Evolutionary conservation across 2,329 filamentous ascomycete genomes (phyloP), one percentile per base, ranked within the genome.

Genomic region (Colletotrichum godetiae): DNA sequence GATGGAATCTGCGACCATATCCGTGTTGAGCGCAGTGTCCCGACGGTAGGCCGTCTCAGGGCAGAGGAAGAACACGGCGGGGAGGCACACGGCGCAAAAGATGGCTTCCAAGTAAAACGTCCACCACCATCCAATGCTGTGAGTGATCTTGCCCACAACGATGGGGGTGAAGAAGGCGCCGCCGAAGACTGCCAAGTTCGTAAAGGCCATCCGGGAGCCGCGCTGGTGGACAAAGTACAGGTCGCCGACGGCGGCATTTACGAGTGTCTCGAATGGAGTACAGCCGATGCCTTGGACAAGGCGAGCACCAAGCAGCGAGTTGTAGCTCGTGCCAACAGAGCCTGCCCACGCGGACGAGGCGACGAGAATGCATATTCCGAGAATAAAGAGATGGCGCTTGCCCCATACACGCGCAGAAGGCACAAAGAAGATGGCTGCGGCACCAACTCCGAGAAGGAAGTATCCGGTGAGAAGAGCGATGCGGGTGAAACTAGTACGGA

Each of bases 381-480:
- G 78, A 31, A 98, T 83, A 81, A 97, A 98, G 19, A 95, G 85
- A 84, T 98, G 96, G 53, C 95, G 89, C 83, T 98, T 98, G 52
- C 96, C 96, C 94, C 94, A 98, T 75, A 98, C 92, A 70, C 95
- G 91, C 24, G 94, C 95, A 0, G 93, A 94, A 0, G 96, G 94
- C 3, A 98, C 95, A 82, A 95, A 95, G 76, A 98, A 87, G 81
- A 97, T 91, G 63, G 94, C 95, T 1, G 93, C 93, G 15, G 95
- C 86, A 12, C 94, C 95, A 3, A 95, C 93, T 24, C 95, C 96
- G 33, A 95, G 89, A 24, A 98, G 88, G 81, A 95, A 95, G 82
- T 95, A 97, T 66, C 95, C 95, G 0, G 95, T 98, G 53, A 98
- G 85, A 13, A 97, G 86, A 3, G 95, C 95, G 71, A 95, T 91